These are phyloP conservation scores for Neurospora africana DNA, from an alignment of 495 filamentous ascomycete genomes.

Conservation along the genomic window DNA sequence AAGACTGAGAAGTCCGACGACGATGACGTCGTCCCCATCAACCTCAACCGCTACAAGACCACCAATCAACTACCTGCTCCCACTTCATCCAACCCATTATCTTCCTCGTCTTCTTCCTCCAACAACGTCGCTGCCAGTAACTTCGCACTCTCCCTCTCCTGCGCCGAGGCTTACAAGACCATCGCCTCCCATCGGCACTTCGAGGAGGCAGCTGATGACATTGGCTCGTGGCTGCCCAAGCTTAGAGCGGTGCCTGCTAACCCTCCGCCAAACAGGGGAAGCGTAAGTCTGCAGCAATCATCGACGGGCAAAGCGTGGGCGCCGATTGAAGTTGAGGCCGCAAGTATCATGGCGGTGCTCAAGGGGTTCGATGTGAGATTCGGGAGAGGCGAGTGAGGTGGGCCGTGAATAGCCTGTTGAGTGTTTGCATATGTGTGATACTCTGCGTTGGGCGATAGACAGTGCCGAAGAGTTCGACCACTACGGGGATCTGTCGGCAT, in stretches of 20 bases:
- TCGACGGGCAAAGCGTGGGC: constrained; percentile 21
- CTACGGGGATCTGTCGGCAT: not conserved
- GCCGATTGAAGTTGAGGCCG: constrained; percentile 73
- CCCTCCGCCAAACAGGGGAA: constrained; percentile 3
- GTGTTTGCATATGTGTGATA: not conserved
- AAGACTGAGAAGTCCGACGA: constrained; percentile 10
- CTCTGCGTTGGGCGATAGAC: not conserved
- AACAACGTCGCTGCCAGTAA: not conserved
- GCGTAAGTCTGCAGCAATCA: not conserved
- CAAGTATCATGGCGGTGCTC: constrained; percentile 76
- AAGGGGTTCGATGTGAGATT: constrained; percentile 77
- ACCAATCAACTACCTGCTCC: not conserved
- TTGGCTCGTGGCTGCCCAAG: constrained; percentile 64
- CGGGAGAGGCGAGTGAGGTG: constrained; percentile 29
- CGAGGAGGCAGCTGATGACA: constrained; percentile 61
- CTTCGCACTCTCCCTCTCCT: constrained; percentile 40
- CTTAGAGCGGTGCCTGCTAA: constrained; percentile 47
- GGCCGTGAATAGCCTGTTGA: not conserved
- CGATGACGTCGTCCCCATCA: not conserved
- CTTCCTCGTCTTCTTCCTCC: not conserved
- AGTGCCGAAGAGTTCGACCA: not conserved
- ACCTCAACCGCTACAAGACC: not conserved
- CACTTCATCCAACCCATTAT: not conserved
- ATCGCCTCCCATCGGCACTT: constrained; percentile 72
- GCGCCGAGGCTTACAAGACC: constrained; percentile 74